Evolutionary conservation across 192 early-diverging fungal genomes (phyloP), one percentile per base, ranked within the genome.

Genomic region (Coemansia sp.): DNA sequence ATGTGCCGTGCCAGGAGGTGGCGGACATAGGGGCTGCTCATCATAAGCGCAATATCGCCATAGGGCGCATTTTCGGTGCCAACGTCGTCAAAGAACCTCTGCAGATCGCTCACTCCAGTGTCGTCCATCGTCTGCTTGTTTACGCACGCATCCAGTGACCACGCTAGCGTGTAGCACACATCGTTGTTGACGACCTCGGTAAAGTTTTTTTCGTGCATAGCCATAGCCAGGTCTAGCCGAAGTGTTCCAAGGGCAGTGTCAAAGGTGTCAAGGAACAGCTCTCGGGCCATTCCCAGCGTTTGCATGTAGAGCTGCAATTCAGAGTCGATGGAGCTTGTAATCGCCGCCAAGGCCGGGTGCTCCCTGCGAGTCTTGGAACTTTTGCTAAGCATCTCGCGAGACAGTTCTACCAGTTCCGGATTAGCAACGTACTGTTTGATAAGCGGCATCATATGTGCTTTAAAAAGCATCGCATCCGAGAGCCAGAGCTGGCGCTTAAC

Each of bases 1-100:
- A 81, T 67, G 41, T 72, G 59, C 56, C 67, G 72, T 4, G 73
- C 73, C 25, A 76, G 39, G 1, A 81, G 50, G 45, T 81, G 73
- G 5, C 73, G 78, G 10, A 64, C 42, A 41, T 76, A 81, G 13
- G 78, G 78, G 52, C 64, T 76, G 73, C 70, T 69, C 21, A 81
- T 62, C 1, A 81, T 76, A 23, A 81, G 66, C 9, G 69, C 65
- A n/a, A 81, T 81, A 23, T 81, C 78, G 47, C 78, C 73, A 20
- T 76, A 81, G 2, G 73, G 72, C 33, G 65, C 39, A 20, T 59
- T 50, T 4, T 75, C 70, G 13, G 48, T 18, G 35, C 69, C 67
- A 33, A 81, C 35, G 2, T 48, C 59, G 36, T 81, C 78, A 72
- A 81, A 81, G 58, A 64, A 81, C 20, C 12, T 53, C 28, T 70